A percentile compares a stretch with the other conserved stretches of the same genome.
Evolutionary conservation across 2,329 filamentous ascomycete species (phyloP).

Genomic region (Xylaria digitata): DNA sequence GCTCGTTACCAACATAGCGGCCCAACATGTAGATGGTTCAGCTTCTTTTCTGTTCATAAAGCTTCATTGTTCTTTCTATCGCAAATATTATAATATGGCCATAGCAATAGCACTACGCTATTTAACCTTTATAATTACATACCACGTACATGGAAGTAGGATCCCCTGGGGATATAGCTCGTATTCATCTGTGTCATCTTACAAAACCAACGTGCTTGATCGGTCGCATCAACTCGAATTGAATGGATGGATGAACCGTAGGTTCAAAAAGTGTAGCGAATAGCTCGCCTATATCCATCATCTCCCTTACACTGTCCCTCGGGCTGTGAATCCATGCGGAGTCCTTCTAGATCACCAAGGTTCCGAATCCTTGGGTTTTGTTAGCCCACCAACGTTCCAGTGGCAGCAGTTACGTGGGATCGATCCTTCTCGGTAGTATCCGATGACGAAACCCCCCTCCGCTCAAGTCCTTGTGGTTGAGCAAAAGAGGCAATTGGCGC

Average conservation of each 20-base stretch:
- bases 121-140: constrained; percentile 2
- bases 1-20: neutral
- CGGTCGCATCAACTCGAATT: neutral
- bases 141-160: too few relatives aligned
- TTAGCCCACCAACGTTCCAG: constrained; percentile 5
- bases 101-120: neutral
- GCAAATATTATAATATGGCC: constrained; percentile 14
- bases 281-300: too few relatives aligned
- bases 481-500: neutral
- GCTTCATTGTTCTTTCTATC: neutral
- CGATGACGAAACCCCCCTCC: constrained; percentile 3
- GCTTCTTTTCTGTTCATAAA: constrained; percentile 4
- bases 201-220: neutral
- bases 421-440: constrained; percentile 29
- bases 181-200: neutral
- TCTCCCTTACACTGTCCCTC: neutral
- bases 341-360: constrained; percentile 12
- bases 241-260: neutral
- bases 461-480: neutral
- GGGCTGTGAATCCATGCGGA: constrained; percentile 2
- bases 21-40: neutral
- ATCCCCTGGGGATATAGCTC: too few relatives aligned
- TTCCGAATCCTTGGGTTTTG: constrained; percentile 3
- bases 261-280: neutral
- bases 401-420: constrained; percentile 1